Conservation (phyloP, 352 stramenopile genomes). For the Peronospora farinosa region DNA sequence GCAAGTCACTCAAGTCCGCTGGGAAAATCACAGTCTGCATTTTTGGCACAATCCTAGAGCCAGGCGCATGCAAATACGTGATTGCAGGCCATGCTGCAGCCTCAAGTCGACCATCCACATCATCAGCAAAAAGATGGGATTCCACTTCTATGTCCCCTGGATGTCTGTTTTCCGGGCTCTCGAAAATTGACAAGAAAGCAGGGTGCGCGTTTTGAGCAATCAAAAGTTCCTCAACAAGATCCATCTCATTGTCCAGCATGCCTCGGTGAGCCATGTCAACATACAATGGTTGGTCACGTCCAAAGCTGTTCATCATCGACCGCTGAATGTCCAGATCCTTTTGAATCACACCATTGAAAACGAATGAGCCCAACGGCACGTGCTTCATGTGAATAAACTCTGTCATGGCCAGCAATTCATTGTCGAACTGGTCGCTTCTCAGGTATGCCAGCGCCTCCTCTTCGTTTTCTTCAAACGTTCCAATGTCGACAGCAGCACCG, state of each 20-base stretch:
- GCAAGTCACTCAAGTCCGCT: conserved; percentile 42
- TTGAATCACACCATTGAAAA: conserved; percentile 85
- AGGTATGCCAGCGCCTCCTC: conserved; percentile 44
- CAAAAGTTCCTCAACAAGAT: conserved; percentile 66
- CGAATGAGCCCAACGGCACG: conserved; percentile 57
- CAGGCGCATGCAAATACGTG: conserved; percentile 50
- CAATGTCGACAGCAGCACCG: conserved; percentile 40
- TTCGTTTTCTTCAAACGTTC: conserved; percentile 30
- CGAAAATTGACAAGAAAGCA: conserved; percentile 66
- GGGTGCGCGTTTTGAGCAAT: conserved; percentile 51
- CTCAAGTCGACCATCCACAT: conserved; percentile 56
- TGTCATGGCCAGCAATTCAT: conserved; percentile 67
- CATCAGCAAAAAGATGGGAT: conserved; percentile 47
- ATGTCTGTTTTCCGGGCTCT: conserved; percentile 20
- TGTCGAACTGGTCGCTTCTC: conserved; percentile 41
- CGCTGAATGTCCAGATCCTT: conserved; percentile 60
- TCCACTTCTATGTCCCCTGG: conserved; percentile 14
- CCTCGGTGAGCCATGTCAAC: conserved; percentile 54
- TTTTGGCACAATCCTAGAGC: conserved; percentile 45
- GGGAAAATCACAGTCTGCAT: conserved; percentile 69
- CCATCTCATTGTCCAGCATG: conserved; percentile 51
- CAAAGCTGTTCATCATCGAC: conserved; percentile 70
- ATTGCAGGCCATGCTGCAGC: conserved; percentile 38
- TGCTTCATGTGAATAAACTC: conserved; percentile 76
- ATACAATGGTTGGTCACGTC: conserved; percentile 74